Evolutionary conservation across 2,329 filamentous ascomycete species (phyloP), one percentile per base, ranked within the genome.

Genomic region (Colletotrichum lentis): DNA sequence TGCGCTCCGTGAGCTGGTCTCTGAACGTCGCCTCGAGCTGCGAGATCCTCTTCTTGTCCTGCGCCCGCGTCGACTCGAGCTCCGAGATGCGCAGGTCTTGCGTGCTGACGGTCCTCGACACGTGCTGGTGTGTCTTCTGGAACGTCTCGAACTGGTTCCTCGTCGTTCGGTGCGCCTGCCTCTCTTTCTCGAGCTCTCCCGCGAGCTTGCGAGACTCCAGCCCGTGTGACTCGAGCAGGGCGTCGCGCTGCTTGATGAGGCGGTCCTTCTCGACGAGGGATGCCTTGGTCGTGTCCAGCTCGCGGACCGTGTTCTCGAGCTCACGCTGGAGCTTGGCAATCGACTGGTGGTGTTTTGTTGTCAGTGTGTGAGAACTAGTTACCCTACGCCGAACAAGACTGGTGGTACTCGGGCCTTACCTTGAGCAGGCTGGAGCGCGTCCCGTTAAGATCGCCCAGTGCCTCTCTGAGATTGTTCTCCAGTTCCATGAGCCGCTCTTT

Each of bases 121-220:
- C 91, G 71, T 96, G 93, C 69, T 94, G 91, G 67, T 97, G 91
- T 2, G 92, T 94, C 75, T 93, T 94, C 73, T 97, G 91, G 73
- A 93, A 91, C 44, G 92, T 92, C 74, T 99, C 96, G 73, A 93
- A 96, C 67, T 94, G 90, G 70, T 92, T 88, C 76, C 94, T 94
- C 67, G 97, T 96, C 74, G 93, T 92, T 71, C 93, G 91, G 73
- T 96, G 93, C 24, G 88, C 88, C 71, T 92, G 87, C 16, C 94
- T 89, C 80, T 99, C 96, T 74, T 96, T 96, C 58, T 98, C 95
- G 16, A 98, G 88, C 61, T 97, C 85, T 72, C 98, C 95, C 1
- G 90, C 89, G 12, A 98, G 83, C 73, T 94, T 94, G 68, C 92
- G 89, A 62, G 89, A 91, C 77, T 99, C 96, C 24, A 98, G 86